Evolutionary conservation across 2,329 filamentous ascomycete species (phyloP), one percentile per base, ranked within the genome.

Genomic region (Phialophora macrospora): DNA sequence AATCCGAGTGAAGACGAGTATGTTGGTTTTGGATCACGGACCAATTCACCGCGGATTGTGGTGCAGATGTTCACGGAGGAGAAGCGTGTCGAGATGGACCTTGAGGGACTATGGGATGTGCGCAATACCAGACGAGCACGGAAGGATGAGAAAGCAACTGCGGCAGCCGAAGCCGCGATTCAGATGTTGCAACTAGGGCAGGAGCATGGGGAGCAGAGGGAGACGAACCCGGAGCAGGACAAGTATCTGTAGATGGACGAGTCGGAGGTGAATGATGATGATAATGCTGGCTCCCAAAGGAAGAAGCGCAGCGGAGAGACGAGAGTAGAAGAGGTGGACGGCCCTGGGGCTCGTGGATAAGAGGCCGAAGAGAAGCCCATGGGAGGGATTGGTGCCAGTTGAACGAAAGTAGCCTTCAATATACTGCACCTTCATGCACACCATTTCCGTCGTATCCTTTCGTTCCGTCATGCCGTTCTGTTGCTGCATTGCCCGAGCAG

Each of bases 41-140:
- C 78, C 9, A 79, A 81, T 8, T 86, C 86, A 1, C 85, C 86
- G 2, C 85, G 84, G 61, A 81, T 91, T 60, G 88, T 91, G 38
- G 85, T 91, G 46, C 89, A 91, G 75, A 85, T 91, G 80, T 85
- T 91, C 74, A 90, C 87, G 0, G 87, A 89, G 70, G 87, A 89
- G 73, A 91, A 90, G 78, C 80, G 89, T 71, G 83, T 80, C 32
- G 87, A 90, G 71, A 82, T 90, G 38, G 85, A 90, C 73, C 76
- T 91, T 60, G 89, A 91, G 72, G 82, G 81, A 17, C 76, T 91
- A 11, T 91, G 89, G 87, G 78, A 80, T 55, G 82, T 60, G 12
- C 65, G 72, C 22, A 66, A 67, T 14, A 66, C 67, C 46, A 65
- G 70, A 56, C 59, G 67, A 32, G 62, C 51, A 14, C 30, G 58